phyloP scores from a whole-genome alignment of 2,329 filamentous ascomycete species.

The Fusarium drepaniforme region DNA sequence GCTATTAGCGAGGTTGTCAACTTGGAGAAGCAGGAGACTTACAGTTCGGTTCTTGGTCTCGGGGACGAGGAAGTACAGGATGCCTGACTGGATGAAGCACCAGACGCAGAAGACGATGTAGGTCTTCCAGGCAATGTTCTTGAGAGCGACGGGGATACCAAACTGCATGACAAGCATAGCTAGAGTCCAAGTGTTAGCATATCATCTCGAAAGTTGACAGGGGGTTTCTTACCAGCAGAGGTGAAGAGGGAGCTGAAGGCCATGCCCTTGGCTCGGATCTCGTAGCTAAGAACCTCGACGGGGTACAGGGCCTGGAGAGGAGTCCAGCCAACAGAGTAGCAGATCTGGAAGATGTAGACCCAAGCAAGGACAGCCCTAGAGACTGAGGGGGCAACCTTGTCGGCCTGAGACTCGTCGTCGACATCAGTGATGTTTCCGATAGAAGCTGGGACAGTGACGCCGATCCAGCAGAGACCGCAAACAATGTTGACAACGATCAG shows the following conservation, averaged over 20 bases:
- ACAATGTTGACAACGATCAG: conserved; percentile 60
- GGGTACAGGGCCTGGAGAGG: conserved; percentile 59
- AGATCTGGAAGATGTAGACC: conserved; percentile 48
- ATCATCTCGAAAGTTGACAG: not conserved
- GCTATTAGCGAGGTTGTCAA: not conserved
- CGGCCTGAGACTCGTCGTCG: conserved; percentile 40
- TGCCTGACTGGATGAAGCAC: conserved; percentile 54
- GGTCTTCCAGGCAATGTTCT: conserved; percentile 64
- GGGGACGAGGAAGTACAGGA: conserved; percentile 64
- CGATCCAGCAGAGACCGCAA: conserved; percentile 62
- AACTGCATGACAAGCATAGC: conserved; percentile 54
- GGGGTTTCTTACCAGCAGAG: conserved; percentile 49
- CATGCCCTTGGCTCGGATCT: conserved; percentile 69
- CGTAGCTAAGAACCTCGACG: conserved; percentile 65
- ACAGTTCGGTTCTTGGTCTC: conserved; percentile 62
- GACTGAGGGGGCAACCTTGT: conserved; percentile 46
- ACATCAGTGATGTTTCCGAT: conserved; percentile 49
- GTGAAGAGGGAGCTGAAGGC: conserved; percentile 60
- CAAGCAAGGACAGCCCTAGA: conserved; percentile 61
- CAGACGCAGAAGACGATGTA: conserved; percentile 65
- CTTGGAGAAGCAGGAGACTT: not conserved
- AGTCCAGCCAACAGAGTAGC: conserved; percentile 58
- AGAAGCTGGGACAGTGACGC: conserved; percentile 59
- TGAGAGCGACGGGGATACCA: conserved; percentile 59
- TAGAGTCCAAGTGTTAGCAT: not conserved